Evolutionary conservation across 1,139 yeast genomes (phyloP).

Genomic region (Zygosaccharomyces sapae): DNA sequence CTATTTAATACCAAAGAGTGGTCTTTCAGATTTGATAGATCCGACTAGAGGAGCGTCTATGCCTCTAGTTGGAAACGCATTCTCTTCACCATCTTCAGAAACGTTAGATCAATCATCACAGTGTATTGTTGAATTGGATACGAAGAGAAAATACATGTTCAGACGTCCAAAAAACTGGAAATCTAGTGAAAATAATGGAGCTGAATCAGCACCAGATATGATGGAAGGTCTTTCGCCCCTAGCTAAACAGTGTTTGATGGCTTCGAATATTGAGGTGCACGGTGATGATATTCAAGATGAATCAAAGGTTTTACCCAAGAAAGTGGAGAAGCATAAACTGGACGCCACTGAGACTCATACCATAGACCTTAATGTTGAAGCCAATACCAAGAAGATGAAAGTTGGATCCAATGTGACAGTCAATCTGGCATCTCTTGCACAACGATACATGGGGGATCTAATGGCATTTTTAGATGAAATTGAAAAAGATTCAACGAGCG

Average conservation of each 20-base stretch:
- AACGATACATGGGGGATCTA: constrained; percentile 25
- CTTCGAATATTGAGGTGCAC: constrained; percentile 6
- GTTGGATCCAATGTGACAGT: constrained; percentile 21
- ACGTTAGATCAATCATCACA: constrained; percentile 7
- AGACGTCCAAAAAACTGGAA: constrained; percentile 19
- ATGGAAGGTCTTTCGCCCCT: constrained; percentile 24
- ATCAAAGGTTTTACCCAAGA: not conserved
- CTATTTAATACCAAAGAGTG: constrained; percentile 31
- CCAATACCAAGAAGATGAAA: constrained; percentile 21
- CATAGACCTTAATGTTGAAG: constrained; percentile 5
- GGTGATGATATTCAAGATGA: constrained; percentile 7
- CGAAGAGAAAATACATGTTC: constrained; percentile 12
- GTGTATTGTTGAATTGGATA: constrained; percentile 12
- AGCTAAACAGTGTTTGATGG: constrained; percentile 15
- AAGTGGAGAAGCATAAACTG: not conserved
- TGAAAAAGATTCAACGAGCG: constrained; percentile 9
- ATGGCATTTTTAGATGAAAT: constrained; percentile 10
- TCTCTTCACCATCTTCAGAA: constrained; percentile 9
- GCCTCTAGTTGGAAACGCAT: constrained; percentile 11
- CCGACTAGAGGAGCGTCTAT: constrained; percentile 17
- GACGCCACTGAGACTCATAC: not conserved
- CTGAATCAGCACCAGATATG: constrained; percentile 7
- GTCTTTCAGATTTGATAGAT: constrained; percentile 19
- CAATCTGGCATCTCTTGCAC: constrained; percentile 22
- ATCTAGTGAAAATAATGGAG: not conserved